Percentiles rank a stretch among this genome's conserved stretches.
These are phyloP conservation scores for Debaryomyces subglobosus DNA, from an alignment of 1,139 yeast genomes.

Conservation along the genomic window DNA sequence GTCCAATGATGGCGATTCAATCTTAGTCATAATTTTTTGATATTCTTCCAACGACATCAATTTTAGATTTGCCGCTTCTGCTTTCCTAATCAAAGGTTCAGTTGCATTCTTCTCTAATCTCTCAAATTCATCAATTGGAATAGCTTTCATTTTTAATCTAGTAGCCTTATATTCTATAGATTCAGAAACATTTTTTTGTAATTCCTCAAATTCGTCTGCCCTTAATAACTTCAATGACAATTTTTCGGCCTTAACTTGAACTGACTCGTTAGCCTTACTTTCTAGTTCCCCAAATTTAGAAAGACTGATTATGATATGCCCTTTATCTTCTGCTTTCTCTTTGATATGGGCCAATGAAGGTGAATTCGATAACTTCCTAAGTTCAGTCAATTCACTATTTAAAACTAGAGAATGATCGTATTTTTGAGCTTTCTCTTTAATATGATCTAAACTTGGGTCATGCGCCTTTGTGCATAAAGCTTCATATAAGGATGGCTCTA, in stretches of 20 bases:
- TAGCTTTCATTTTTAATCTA: slow-evolving; percentile 14
- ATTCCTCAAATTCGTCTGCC: slow-evolving; percentile 18
- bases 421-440: slow-evolving; percentile 29
- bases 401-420: slow-evolving; percentile 23
- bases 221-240: slow-evolving; percentile 22
- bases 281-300: slow-evolving; percentile 23
- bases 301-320: slow-evolving; percentile 21
- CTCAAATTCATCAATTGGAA: slow-evolving; percentile 15
- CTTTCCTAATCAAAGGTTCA: slow-evolving; percentile 14
- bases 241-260: slow-evolving; percentile 16
- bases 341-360: slow-evolving; percentile 22
- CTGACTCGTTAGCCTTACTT: slow-evolving; percentile 21
- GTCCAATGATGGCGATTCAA: slow-evolving; percentile 35
- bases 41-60: slow-evolving; percentile 13
- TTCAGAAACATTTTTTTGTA: slow-evolving; percentile 12
- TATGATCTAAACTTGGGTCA: slow-evolving; percentile 19
- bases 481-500: background rate
- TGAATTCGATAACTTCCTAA: background rate
- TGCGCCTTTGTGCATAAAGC: background rate
- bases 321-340: slow-evolving; percentile 22
- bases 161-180: slow-evolving; percentile 19
- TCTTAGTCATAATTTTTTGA: slow-evolving; percentile 11
- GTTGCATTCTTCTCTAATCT: slow-evolving; percentile 1
- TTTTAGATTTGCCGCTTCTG: slow-evolving; percentile 19
- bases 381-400: slow-evolving; percentile 5